Conservation (phyloP, 106 monocot genomes). For the Platanthera guangdongensis region DNA sequence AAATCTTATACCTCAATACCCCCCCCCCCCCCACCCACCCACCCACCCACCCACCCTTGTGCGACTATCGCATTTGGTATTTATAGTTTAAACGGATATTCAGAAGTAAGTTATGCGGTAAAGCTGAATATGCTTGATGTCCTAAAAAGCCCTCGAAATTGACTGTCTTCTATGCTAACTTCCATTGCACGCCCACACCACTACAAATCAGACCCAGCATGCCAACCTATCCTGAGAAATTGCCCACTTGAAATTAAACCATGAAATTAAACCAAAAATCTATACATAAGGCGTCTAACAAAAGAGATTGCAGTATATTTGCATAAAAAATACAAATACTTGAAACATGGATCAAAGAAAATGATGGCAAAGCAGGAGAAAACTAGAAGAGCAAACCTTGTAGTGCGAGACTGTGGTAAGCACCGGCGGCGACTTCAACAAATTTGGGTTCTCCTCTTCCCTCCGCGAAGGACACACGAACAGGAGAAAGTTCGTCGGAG, state of each 20-base stretch:
- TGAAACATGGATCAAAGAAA: background rate
- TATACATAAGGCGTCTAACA: background rate
- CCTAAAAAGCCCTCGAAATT: too few relatives aligned
- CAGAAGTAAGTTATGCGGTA: too few relatives aligned
- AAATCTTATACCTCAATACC: too few relatives aligned
- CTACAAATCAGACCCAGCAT: too few relatives aligned
- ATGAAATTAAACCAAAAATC: background rate
- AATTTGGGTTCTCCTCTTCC: constrained; percentile 16
- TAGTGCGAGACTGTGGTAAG: constrained; percentile 76
- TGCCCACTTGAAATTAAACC: background rate
- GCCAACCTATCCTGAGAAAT: too few relatives aligned
- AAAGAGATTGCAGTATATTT: background rate
- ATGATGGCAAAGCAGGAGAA: background rate
- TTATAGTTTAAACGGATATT: too few relatives aligned
- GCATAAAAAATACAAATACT: background rate
- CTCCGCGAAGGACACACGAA: constrained; percentile 13
- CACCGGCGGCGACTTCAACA: constrained; percentile 58
- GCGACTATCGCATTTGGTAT: too few relatives aligned
- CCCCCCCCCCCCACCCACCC: too few relatives aligned
- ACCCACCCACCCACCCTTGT: too few relatives aligned
- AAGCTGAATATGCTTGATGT: too few relatives aligned
- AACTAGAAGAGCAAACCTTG: constrained; percentile 30
- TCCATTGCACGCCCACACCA: too few relatives aligned
- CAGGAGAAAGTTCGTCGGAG: constrained; percentile 47
- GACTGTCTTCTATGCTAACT: too few relatives aligned